Evolutionary conservation across 495 filamentous ascomycete genomes (phyloP).

Genomic region (Aspergillus leporis): DNA sequence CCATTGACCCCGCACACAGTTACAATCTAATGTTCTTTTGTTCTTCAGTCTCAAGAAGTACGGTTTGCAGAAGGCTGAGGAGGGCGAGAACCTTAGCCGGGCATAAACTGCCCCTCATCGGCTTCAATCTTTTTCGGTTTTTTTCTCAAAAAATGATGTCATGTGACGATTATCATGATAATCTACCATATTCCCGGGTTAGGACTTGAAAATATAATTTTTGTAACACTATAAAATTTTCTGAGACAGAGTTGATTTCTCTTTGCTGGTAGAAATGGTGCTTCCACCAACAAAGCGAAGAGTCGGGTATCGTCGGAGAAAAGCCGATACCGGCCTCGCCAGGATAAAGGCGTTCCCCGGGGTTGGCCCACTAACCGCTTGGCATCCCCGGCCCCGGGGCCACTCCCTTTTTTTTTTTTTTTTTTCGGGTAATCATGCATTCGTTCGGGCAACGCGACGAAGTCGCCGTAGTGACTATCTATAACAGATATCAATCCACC

Average conservation of each 20-base stretch:
- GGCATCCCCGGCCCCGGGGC: no score
- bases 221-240: neutral
- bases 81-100: conserved; percentile 46
- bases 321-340: no score
- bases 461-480: no score
- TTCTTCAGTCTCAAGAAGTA: conserved; percentile 89
- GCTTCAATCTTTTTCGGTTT: neutral
- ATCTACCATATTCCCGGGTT: neutral
- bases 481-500: no score
- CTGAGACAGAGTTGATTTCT: neutral
- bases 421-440: no score
- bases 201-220: neutral
- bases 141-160: neutral
- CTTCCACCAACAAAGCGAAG: no score
- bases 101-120: conserved; percentile 2
- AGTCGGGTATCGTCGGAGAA: no score
- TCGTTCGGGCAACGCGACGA: no score
- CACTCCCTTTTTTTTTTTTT: no score
- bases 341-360: no score
- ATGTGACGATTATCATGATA: neutral
- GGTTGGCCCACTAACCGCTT: no score
- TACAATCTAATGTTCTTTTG: conserved; percentile 53
- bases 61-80: conserved; percentile 65
- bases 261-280: neutral
- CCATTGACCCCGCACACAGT: no score